Base-by-base conservation (phyloP, 1,139 yeast genomes). In the Diutina rugosa region DNA sequence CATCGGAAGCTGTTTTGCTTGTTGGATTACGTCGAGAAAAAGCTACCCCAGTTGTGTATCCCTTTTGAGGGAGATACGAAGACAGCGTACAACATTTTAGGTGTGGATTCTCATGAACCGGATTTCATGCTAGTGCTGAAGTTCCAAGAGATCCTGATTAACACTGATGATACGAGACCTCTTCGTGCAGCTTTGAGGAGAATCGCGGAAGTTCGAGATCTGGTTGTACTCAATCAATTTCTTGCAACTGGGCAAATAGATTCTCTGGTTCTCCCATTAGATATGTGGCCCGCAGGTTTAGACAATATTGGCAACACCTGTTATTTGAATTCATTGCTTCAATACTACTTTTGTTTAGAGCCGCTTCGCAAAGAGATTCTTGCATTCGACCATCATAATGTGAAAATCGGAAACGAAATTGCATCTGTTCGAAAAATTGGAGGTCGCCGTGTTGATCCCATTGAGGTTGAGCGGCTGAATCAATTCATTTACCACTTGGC, bases 241-340 rank as follows among this genome's bases (percentile, higher is more conserved):
- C 28, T 51, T 9, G 16, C 46, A 16, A 26, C 35, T 16, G 54
- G 46, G 7, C 46, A 38, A 28, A n/a, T 51, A n/a, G 46, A 41
- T 41, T 47, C 55, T 28, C 48, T 72, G 77, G 10, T 82, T 26
- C 69, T 87, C 35, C 86, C 90, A 1, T 75, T 83, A 0, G 84
- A 79, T 46, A 79, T 82, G 56, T 83, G 90, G 82, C 98, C 98
- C 0, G 89, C 90, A 6, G 99, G 98, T 0, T 76, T 93, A 65
- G 89, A 87, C 67, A 93, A 93, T 65, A 90, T 90, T 62, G 98
- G 99, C 44, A 93, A 93, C 66, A 91, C 99, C 0, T 93, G 99
- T 68, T 93, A 93, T 63, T 76, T 93, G 65, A 93, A 93, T 66
- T 90, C 97, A 0, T 74, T 93, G 56, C 72, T 93, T 44, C 99